These are phyloP conservation scores for Jatropha multifida DNA, from an alignment of 441 rosid species.

Conservation along the genomic window DNA sequence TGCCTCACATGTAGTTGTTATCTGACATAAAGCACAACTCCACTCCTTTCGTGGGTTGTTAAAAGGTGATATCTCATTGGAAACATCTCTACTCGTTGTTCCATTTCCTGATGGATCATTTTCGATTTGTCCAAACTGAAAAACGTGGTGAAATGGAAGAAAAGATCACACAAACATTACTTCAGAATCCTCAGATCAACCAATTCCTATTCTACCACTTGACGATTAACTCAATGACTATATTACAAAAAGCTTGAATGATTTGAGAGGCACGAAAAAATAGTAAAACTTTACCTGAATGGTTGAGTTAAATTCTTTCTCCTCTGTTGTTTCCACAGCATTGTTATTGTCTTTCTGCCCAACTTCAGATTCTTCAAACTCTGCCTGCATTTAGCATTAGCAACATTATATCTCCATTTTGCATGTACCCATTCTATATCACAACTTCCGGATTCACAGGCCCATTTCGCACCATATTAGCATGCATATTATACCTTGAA, in stretches of 20 bases:
- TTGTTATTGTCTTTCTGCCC: constrained; percentile 12
- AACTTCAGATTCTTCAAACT: constrained; percentile 1
- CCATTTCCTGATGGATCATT: neutral
- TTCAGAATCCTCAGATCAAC: no score
- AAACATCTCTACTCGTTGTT: neutral
- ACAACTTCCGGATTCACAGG: neutral
- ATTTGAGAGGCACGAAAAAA: neutral
- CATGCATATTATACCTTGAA: constrained; percentile 20
- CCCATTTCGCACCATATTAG: neutral
- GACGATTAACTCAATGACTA: no score
- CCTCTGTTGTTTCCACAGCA: constrained; percentile 20
- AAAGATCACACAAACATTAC: no score
- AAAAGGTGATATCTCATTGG: neutral
- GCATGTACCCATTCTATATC: neutral
- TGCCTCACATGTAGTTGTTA: constrained; percentile 23
- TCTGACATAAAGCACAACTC: constrained; percentile 33
- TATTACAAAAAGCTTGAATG: no score
- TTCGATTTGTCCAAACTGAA: neutral
- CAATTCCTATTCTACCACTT: no score
- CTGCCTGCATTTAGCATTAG: constrained; percentile 13
- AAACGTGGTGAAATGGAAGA: no score
- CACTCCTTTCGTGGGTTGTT: constrained; percentile 23
- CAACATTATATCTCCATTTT: neutral
- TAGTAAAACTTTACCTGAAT: constrained; percentile 15
- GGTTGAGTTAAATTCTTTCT: constrained; percentile 16